Evolutionary conservation across 345 rosid genomes (phyloP), one percentile per base, ranked within the genome.

Genomic region (Gynandropsis gynandra): DNA sequence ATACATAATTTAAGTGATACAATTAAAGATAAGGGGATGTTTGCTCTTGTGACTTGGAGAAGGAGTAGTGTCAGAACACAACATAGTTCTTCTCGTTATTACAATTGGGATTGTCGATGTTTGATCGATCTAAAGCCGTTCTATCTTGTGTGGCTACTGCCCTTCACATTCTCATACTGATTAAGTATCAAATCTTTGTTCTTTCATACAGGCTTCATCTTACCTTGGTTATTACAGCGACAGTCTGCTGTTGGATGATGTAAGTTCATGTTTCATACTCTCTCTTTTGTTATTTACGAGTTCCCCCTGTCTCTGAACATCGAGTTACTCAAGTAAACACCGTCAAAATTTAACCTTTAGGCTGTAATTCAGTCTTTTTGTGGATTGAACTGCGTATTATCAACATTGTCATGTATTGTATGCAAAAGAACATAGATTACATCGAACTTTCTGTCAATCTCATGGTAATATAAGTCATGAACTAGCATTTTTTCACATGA

Each of bases 231-330:
- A 67, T 87, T 44, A 90, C 98, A 17, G 95, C 98, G 13, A 82
- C 95, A 29, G 82, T 84, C 54, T 83, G 95, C 66, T 90, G 98
- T 67, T 83, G 96, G 98, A 87, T 90, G 96, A 90, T 90, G 98
- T 90, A 76, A 74, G 89, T 73, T 65, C 47, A 41, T 47, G 38
- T 15, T 68, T 52, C 15, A 50, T 54, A 15, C 41, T 16, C 32
- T 11, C 9, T 47, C n/a, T n/a, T n/a, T n/a, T n/a, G n/a, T n/a
- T n/a, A n/a, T n/a, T n/a, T n/a, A n/a, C n/a, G n/a, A n/a, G n/a
- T 49, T 53, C 3, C 5, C 7, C 43, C 47, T 24, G 49, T 43
- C 42, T 52, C 37, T 34, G 16, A 17, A 27, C 19, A 33, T 9
- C 15, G 12, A 42, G 16, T 52, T 52, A 31, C 53, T 24, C 29